Evolutionary conservation across 2,329 filamentous ascomycete species (phyloP).

Genomic region (Aspergillus eucalypticola): DNA sequence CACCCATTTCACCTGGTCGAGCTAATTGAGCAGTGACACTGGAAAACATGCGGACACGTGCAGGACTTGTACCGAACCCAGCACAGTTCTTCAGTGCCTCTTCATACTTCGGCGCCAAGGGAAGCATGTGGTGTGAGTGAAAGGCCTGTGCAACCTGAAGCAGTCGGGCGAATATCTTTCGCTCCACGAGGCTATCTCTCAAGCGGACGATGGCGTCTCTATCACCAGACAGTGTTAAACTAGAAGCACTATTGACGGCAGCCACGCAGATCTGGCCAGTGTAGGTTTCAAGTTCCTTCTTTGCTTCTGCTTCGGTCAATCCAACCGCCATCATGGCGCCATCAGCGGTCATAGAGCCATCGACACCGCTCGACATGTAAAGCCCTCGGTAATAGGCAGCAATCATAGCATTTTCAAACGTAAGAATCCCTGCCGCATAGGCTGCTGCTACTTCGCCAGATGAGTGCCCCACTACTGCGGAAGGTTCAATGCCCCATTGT

Average conservation of each 20-base stretch:
- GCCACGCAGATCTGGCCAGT: constrained; percentile 26
- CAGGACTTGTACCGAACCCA: not conserved
- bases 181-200: constrained; percentile 23
- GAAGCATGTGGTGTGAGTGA: constrained; percentile 29
- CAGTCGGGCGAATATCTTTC: constrained; percentile 22
- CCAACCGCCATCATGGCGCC: constrained; percentile 31
- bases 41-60: constrained; percentile 8
- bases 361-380: not conserved
- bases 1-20: not conserved
- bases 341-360: not conserved
- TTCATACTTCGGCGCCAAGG: constrained; percentile 26
- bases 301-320: constrained; percentile 13
- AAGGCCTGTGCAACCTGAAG: constrained; percentile 29
- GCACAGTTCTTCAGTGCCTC: constrained; percentile 1
- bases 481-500: constrained; percentile 12
- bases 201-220: constrained; percentile 25
- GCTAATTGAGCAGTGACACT: constrained; percentile 8
- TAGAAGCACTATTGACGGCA: constrained; percentile 41
- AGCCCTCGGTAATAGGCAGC: constrained; percentile 22
- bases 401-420: constrained; percentile 12
- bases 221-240: constrained; percentile 42
- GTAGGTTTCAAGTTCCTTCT: constrained; percentile 20
- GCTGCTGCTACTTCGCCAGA: constrained; percentile 25
- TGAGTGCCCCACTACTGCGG: constrained; percentile 24
- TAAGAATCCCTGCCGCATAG: constrained; percentile 19